phyloP scores from a whole-genome alignment of 1,139 yeast species.

The Lodderomyces oxycetoniae region DNA sequence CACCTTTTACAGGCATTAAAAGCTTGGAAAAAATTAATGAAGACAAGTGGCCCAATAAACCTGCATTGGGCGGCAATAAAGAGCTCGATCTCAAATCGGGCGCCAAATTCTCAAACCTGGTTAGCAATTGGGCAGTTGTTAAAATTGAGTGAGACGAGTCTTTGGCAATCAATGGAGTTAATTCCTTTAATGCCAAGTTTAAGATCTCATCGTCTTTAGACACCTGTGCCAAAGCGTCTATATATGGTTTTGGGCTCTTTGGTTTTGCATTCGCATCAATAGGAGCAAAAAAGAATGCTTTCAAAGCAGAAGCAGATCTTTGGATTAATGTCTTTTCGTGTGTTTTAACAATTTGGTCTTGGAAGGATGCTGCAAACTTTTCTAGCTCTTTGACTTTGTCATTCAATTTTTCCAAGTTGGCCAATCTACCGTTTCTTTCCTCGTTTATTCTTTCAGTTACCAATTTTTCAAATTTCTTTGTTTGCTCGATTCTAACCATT shows the following conservation, averaged over 20 bases:
- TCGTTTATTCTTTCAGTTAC: slow-evolving; percentile 62
- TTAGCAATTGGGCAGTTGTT: slow-evolving; percentile 60
- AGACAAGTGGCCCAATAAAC: slow-evolving; percentile 84
- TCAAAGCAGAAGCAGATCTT: slow-evolving; percentile 52
- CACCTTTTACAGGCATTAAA: slow-evolving; percentile 59
- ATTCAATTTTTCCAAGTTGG: slow-evolving; percentile 59
- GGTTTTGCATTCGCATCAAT: slow-evolving; percentile 25
- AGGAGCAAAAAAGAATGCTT: slow-evolving; percentile 36
- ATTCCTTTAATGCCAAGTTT: slow-evolving; percentile 33
- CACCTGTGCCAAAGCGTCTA: slow-evolving; percentile 43
- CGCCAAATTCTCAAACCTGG: slow-evolving; percentile 69
- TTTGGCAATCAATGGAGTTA: slow-evolving; percentile 39
- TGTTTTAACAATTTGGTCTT: slow-evolving; percentile 50
- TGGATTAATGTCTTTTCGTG: slow-evolving; percentile 56
- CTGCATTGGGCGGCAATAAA: slow-evolving; percentile 89
- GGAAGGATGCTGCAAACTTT: slow-evolving; percentile 54
- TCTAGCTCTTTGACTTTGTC: slow-evolving; percentile 56
- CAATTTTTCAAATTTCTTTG: slow-evolving; percentile 64
- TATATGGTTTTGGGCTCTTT: slow-evolving; percentile 37
- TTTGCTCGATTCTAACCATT: slow-evolving; percentile 66
- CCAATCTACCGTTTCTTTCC: slow-evolving; percentile 80
- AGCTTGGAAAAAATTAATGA: slow-evolving; percentile 74
- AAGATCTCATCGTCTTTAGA: slow-evolving; percentile 45
- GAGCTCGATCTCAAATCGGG: slow-evolving; percentile 90
- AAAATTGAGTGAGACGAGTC: slow-evolving; percentile 58